Evolutionary conservation across 2,329 filamentous ascomycete genomes (phyloP), one percentile per base, ranked within the genome.

Genomic region (Epichloe scottii): DNA sequence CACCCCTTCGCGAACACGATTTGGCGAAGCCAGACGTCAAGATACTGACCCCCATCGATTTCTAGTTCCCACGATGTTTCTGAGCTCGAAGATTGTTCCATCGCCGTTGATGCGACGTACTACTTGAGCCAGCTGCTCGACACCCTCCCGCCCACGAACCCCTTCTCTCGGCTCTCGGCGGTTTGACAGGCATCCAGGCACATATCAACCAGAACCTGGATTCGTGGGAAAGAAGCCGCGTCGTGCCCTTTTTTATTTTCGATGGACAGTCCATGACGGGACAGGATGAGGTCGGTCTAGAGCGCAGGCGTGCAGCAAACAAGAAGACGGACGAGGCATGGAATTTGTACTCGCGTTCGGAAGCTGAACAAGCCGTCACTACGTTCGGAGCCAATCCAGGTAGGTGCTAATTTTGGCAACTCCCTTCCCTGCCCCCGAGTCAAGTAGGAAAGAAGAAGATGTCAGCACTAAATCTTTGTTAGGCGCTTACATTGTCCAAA

Each of bases 161-260:
- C 41, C 82, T 98, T 35, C 78, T 97, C 35, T 82, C 89, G 51
- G 93, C 93, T 21, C 79, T 97, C 46, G 93, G 91, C 47, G 93
- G 93, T 52, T 78, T 91, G 54, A 93, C 91, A 54, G 86, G 86
- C 49, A 77, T 97, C 62, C 80, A 80, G 66, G 74, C 72, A 57
- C 84, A 85, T 61, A 84, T 98, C 56, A 81, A 87, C 63, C 76
- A 78, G 48, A 87, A 95, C 59, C 73, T 98, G 33, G 77, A 85
- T 54, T 73, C 74, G 53, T 88, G 93, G 75, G 79, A 81, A 54
- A 76, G 77, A 44, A 72, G 83, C 60, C 78, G 79, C 19, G 84
- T 95, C 49, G 80, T 74, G n/a, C 87, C 87, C 2, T 72, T 94
- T 56, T 97, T 98, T 66, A 77, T 98, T 48, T 98, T 98, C 68